Evolutionary conservation across 306 rosid species (phyloP).

Genomic region (Prinsepia uniflora): DNA sequence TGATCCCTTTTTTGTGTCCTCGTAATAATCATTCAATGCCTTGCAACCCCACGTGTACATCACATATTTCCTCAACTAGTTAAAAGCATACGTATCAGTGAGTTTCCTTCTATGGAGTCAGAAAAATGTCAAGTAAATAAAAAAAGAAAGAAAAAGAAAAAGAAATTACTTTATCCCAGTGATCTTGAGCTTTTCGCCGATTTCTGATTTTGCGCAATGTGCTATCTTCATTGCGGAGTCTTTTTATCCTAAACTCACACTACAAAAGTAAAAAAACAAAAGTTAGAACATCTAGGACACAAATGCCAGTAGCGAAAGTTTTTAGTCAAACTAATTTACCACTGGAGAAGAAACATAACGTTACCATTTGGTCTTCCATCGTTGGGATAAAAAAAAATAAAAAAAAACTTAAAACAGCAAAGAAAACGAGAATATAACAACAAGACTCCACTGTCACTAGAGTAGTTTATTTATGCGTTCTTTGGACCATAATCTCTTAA

Average conservation of each 20-base stretch:
- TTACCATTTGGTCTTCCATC: too few species aligned
- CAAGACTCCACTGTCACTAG: too few species aligned
- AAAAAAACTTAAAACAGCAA: too few species aligned
- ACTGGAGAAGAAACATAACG: too few species aligned
- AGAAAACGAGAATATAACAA: too few species aligned
- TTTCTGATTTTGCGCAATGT: slow-evolving; percentile 61
- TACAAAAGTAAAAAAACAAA: slow-evolving; percentile 28
- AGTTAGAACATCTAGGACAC: background rate
- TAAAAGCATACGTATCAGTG: slow-evolving; percentile 24
- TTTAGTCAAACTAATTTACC: too few species aligned
- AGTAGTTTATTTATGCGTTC: too few species aligned
- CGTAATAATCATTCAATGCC: slow-evolving; percentile 36
- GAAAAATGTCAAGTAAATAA: slow-evolving; percentile 12
- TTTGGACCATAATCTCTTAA: background rate
- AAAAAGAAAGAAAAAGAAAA: slow-evolving; percentile 15
- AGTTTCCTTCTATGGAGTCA: background rate
- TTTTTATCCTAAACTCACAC: slow-evolving; percentile 85
- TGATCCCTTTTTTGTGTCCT: slow-evolving; percentile 29
- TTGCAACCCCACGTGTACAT: slow-evolving; percentile 67
- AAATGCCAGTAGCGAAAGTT: too few species aligned
- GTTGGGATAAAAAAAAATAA: too few species aligned
- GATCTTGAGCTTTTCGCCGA: slow-evolving; percentile 73
- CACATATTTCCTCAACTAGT: slow-evolving; percentile 93
- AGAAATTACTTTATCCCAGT: slow-evolving; percentile 78
- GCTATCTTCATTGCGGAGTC: slow-evolving; percentile 73